These are phyloP conservation scores for Eudorina sp. DNA, from an alignment of 139 green algal species.

Conservation along the genomic window DNA sequence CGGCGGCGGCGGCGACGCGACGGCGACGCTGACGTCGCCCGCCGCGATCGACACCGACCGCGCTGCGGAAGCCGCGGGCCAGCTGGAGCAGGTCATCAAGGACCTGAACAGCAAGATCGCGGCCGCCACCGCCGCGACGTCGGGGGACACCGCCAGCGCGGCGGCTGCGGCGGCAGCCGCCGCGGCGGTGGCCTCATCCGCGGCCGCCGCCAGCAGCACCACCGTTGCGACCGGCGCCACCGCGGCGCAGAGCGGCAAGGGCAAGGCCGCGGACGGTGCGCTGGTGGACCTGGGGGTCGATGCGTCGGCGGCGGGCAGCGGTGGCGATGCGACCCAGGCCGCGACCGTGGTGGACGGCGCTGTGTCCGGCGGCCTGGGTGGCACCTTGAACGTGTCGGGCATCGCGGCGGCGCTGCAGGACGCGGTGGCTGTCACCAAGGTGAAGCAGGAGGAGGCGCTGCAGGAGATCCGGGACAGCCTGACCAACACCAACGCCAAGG, in stretches of 20 bases:
- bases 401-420: conserved; percentile 43
- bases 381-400: conserved; percentile 14
- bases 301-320: not conserved
- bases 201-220: not conserved
- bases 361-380: not conserved
- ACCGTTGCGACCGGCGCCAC: not conserved
- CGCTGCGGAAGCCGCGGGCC: not conserved
- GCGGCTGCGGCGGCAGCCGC: conserved; percentile 58
- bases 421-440: conserved; percentile 30
- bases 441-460: conserved; percentile 26
- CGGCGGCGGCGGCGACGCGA: not conserved
- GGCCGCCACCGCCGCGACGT: not conserved
- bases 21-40: not conserved
- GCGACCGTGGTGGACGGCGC: not conserved
- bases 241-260: not conserved
- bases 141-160: not conserved
- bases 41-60: not conserved
- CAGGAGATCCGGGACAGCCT: conserved; percentile 46
- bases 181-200: conserved; percentile 12
- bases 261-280: not conserved
- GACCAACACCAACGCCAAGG: conserved; percentile 7
- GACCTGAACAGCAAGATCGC: conserved; percentile 43
- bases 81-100: conserved; percentile 53
- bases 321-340: not conserved
- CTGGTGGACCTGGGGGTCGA: not conserved